Evolutionary conservation across 2,329 filamentous ascomycete species (phyloP).

Genomic region (Diplodia seriata): DNA sequence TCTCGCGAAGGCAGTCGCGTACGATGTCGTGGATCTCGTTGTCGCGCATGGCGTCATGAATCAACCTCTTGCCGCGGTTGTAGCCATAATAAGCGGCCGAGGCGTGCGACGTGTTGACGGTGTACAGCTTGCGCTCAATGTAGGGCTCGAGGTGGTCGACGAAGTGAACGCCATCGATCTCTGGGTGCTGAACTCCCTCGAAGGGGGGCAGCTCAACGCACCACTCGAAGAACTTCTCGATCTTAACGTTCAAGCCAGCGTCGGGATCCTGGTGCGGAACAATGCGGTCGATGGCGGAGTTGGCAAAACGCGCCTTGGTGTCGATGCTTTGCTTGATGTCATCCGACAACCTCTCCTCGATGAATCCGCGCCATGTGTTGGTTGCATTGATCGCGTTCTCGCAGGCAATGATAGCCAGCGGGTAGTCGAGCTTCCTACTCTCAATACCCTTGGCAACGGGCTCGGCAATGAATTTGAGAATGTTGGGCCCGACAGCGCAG

Average conservation of each 20-base stretch:
- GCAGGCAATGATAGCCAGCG: constrained; percentile 92
- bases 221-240: constrained; percentile 99
- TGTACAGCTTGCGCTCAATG: constrained; percentile 99
- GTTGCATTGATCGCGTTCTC: constrained; percentile 98
- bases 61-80: constrained; percentile 81
- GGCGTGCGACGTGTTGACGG: constrained; percentile 97
- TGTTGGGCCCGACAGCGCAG: constrained; percentile 94
- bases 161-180: constrained; percentile 89
- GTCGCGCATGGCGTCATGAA: constrained; percentile 88
- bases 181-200: constrained; percentile 68
- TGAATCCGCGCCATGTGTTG: constrained; percentile 81
- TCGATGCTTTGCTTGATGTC: constrained; percentile 70
- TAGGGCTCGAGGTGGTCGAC: constrained; percentile 90
- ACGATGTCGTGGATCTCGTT: constrained; percentile 81
- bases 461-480: constrained; percentile 95
- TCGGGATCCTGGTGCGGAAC: constrained; percentile 86
- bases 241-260: constrained; percentile 85
- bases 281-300: constrained; percentile 98
- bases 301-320: constrained; percentile 85
- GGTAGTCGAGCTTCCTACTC: constrained; percentile 68
- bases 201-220: constrained; percentile 91
- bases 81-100: constrained; percentile 96
- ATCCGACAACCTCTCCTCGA: constrained; percentile 75
- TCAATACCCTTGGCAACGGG: constrained; percentile 95
- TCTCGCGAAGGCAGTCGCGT: constrained; percentile 80